These are phyloP conservation scores for Podospora didyma DNA, from an alignment of 495 filamentous ascomycete species.

Conservation along the genomic window DNA sequence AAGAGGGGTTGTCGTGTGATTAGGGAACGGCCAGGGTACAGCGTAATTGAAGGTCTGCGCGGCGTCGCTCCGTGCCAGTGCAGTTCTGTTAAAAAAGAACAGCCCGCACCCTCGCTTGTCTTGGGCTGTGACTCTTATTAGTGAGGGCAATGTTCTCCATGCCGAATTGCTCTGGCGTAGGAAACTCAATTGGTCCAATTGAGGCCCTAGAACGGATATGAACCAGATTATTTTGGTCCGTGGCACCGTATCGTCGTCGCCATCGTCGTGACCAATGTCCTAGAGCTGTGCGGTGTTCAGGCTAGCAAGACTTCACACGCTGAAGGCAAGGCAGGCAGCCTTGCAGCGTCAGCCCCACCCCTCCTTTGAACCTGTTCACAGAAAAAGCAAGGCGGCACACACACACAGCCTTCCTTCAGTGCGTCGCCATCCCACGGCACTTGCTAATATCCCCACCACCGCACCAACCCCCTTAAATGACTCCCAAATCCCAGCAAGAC, in stretches of 20 bases:
- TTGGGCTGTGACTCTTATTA: not conserved
- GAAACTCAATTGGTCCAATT: slow-evolving; percentile 9
- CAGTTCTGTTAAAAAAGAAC: slow-evolving; percentile 19
- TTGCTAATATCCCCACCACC: not conserved
- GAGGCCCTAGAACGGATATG: not conserved
- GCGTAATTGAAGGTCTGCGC: not conserved
- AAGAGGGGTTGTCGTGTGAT: slow-evolving; percentile 1
- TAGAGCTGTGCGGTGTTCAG: not conserved
- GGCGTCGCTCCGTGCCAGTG: slow-evolving; percentile 7
- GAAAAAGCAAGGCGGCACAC: not conserved
- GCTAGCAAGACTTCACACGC: slow-evolving; percentile 19
- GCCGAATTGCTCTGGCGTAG: not conserved
- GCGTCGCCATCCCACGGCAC: too few relatives aligned
- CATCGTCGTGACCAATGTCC: not conserved
- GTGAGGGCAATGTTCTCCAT: slow-evolving; percentile 12
- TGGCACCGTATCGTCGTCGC: not conserved
- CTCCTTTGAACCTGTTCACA: not conserved
- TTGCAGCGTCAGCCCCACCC: slow-evolving; percentile 21
- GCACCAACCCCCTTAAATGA: slow-evolving; percentile 15
- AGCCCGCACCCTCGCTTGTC: not conserved
- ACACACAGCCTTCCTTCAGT: slow-evolving; percentile 6
- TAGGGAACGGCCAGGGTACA: not conserved
- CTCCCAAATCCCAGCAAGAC: slow-evolving; percentile 2
- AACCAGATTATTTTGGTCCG: not conserved
- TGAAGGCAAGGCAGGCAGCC: slow-evolving; percentile 19